Evolutionary conservation across 2,329 filamentous ascomycete species (phyloP), one percentile per base, ranked within the genome.

Genomic region (Colletotrichum ledebouriae): DNA sequence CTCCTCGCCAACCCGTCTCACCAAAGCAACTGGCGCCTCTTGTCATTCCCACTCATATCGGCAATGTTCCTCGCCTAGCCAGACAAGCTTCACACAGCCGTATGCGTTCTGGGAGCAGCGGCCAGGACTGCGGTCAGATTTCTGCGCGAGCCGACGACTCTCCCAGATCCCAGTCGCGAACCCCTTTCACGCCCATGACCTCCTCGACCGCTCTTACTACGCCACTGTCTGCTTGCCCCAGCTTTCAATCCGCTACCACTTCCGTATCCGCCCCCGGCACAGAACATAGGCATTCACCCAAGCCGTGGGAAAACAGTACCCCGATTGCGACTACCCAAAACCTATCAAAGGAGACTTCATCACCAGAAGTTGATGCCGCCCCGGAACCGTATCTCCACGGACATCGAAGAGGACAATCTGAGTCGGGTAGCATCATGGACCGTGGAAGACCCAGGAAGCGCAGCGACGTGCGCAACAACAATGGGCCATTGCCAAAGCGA

Each of bases 391-490:
- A 46, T 67, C 72, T n/a, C 63, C 73, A 75, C 3, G 75, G 80
- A 4, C 87, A 90, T 72, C 81, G 82, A 59, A 81, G 87, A 56
- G 83, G 84, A 20, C 83, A 83, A 57, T 90, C 88, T 1, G 88
- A 90, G 63, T 83, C 85, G 0, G 85, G 82, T 12, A 85, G 84
- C 67, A 86, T 89, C 52, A 87, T 88, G 83, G 87, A 90, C 67
- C 81, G 88, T 49, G 88, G 88, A 5, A 83, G 88, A n/a, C 86
- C 88, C 0, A 83, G 85, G 65, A 89, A 87, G 76, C 81, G 86
- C 60, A 74, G 74, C 12, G 85, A 87, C 25, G 75, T 76, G 15
- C 77, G 76, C n/a, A 73, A 73, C 60, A 81, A 81, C 67, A 80
- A 79, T 34, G 77, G 76, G 7, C 74, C 74, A 1, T 74, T 77